phyloP scores from a whole-genome alignment of 1,139 yeast genomes.

The Hansenula sp. region DNA sequence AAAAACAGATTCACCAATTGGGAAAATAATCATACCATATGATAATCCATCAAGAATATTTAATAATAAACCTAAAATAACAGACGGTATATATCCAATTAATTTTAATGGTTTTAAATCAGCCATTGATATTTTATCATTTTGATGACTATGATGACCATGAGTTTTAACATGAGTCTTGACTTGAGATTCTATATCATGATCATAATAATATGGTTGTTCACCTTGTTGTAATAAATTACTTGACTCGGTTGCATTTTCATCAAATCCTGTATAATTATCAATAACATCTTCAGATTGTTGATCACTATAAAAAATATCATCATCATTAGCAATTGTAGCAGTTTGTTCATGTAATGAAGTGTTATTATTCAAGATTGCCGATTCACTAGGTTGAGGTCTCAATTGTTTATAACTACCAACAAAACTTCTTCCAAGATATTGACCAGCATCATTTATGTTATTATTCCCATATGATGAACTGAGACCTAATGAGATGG shows the following conservation, averaged over 20 bases:
- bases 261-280: conserved; percentile 2
- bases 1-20: conserved; percentile 76
- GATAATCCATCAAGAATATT: conserved; percentile 91
- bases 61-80: conserved; percentile 74
- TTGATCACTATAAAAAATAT: conserved; percentile 3
- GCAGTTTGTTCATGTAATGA: conserved; percentile 30
- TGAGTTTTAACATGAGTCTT: neutral
- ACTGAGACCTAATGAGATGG: conserved; percentile 22
- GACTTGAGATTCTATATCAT: conserved; percentile 11
- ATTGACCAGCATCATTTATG: conserved; percentile 11
- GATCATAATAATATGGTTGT: conserved; percentile 2
- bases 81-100: conserved; percentile 41
- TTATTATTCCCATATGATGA: conserved; percentile 14
- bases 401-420: conserved; percentile 20
- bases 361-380: neutral
- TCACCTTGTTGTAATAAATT: neutral
- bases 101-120: conserved; percentile 13
- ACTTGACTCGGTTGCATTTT: neutral
- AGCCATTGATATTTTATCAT: neutral
- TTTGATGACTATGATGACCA: conserved; percentile 1
- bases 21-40: conserved; percentile 96
- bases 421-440: conserved; percentile 31
- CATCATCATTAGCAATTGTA: conserved; percentile 26
- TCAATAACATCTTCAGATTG: too few relatives aligned
- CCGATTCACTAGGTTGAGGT: neutral